phyloP scores from a whole-genome alignment of 805 yeast species.

The Ogataea corticis region DNA sequence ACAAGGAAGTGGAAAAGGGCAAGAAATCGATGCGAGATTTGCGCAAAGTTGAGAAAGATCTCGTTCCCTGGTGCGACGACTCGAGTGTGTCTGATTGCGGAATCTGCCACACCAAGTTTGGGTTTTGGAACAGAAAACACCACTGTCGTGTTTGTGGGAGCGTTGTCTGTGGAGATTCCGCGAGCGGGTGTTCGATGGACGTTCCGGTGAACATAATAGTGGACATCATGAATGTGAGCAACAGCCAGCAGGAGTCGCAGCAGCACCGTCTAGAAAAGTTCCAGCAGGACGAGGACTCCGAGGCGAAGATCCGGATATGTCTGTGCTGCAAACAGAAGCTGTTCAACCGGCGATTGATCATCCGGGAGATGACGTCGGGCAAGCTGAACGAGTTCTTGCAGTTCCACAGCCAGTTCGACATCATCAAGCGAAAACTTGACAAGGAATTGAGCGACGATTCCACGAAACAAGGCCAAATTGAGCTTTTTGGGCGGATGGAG shows the following conservation, averaged over 20 bases:
- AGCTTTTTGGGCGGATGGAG: constrained; percentile 53
- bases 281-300: constrained; percentile 19
- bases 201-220: constrained; percentile 53
- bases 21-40: constrained; percentile 11
- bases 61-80: constrained; percentile 70
- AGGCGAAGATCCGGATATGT: constrained; percentile 58
- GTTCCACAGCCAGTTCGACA: constrained; percentile 35
- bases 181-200: constrained; percentile 68
- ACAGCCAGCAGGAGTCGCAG: background rate
- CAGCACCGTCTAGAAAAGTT: constrained; percentile 1
- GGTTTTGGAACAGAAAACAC: constrained; percentile 66
- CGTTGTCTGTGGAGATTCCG: constrained; percentile 71
- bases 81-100: constrained; percentile 51
- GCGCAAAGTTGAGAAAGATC: constrained; percentile 43
- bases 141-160: constrained; percentile 90
- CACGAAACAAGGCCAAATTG: constrained; percentile 45
- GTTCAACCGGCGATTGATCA: constrained; percentile 54
- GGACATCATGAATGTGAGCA: constrained; percentile 36
- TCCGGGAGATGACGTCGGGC: constrained; percentile 38
- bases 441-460: constrained; percentile 39
- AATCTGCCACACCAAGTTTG: constrained; percentile 61
- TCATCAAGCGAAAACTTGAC: constrained; percentile 24
- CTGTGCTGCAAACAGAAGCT: constrained; percentile 63
- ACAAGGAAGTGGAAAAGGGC: constrained; percentile 13
- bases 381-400: constrained; percentile 37